These are phyloP conservation scores for Yamadazyma kanchanaburiensis DNA, from an alignment of 1,139 yeast genomes.

Conservation along the genomic window DNA sequence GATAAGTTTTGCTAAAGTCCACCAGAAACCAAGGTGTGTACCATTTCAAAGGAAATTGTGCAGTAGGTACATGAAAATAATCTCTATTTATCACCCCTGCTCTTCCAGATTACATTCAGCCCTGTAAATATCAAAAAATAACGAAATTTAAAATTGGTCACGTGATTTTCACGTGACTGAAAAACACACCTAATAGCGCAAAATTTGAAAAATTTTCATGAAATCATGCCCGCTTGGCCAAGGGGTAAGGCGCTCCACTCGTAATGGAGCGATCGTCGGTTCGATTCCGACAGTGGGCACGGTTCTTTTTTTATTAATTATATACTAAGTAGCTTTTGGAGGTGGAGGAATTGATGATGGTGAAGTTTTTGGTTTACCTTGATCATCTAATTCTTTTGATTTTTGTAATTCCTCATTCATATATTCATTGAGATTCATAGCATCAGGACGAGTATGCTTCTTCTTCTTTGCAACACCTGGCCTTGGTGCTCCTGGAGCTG, in stretches of 20 bases:
- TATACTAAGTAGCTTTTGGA: constrained; percentile 8
- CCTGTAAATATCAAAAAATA: too few relatives aligned
- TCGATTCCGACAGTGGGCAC: constrained; percentile 54
- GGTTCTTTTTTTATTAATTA: constrained; percentile 11
- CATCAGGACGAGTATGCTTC: constrained; percentile 18
- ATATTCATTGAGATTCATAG: constrained; percentile 30
- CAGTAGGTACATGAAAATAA: too few relatives aligned
- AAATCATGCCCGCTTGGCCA: constrained; percentile 46
- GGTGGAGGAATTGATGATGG: constrained; percentile 25
- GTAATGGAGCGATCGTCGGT: constrained; percentile 57
- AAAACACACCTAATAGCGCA: too few relatives aligned
- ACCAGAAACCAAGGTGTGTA: too few relatives aligned
- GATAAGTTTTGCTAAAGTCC: too few relatives aligned
- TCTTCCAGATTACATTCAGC: too few relatives aligned
- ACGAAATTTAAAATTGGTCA: too few relatives aligned
- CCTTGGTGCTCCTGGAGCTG: constrained; percentile 19
- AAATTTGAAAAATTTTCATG: constrained; percentile 1
- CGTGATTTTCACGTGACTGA: too few relatives aligned
- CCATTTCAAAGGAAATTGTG: too few relatives aligned
- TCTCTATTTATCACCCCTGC: too few relatives aligned
- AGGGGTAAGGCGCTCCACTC: constrained; percentile 58
- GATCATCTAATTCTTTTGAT: constrained; percentile 35
- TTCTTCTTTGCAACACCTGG: constrained; percentile 26
- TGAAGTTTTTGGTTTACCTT: constrained; percentile 5
- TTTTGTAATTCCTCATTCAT: constrained; percentile 47